A percentile compares a stretch with the other conserved stretches of the same genome.
These are phyloP conservation scores for Cytospora piceae DNA, from an alignment of 2,329 filamentous ascomycete genomes.

Conservation along the genomic window DNA sequence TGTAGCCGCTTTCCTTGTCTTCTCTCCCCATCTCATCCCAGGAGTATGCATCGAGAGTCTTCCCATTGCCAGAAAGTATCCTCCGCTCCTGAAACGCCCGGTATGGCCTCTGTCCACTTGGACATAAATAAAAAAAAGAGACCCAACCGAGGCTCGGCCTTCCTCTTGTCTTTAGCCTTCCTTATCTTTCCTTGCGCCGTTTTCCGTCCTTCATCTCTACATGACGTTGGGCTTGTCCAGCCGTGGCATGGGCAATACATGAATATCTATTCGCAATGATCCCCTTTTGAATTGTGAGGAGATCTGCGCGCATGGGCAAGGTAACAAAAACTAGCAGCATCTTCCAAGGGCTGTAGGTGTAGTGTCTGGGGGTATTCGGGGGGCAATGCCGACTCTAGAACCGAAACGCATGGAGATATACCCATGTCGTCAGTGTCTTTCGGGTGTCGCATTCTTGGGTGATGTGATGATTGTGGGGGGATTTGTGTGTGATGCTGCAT, in stretches of 20 bases:
- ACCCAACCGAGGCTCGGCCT: slow-evolving; percentile 30
- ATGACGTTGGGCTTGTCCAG: slow-evolving; percentile 30
- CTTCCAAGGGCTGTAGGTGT: slow-evolving; percentile 33
- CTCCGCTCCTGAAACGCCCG: slow-evolving; percentile 25
- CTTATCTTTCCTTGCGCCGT: slow-evolving; percentile 28
- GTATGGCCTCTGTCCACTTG: slow-evolving; percentile 30
- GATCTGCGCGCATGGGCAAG: slow-evolving; percentile 24
- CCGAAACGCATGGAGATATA: slow-evolving; percentile 37
- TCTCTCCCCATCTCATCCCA: slow-evolving; percentile 22
- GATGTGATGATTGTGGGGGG: slow-evolving; percentile 26
- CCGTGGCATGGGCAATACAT: slow-evolving; percentile 31
- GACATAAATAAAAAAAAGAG: slow-evolving; percentile 22
- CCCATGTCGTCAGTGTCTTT: slow-evolving; percentile 37
- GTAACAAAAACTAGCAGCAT: slow-evolving; percentile 31
- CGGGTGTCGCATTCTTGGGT: slow-evolving; percentile 34
- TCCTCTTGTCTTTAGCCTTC: slow-evolving; percentile 29
- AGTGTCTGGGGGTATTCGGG: slow-evolving; percentile 33
- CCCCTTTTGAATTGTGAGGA: slow-evolving; percentile 23
- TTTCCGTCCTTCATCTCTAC: slow-evolving; percentile 30
- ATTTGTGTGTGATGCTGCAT: slow-evolving; percentile 23
- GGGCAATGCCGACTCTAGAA: slow-evolving; percentile 37
- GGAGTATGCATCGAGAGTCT: slow-evolving; percentile 24
- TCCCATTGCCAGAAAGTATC: slow-evolving; percentile 28
- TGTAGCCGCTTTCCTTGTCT: slow-evolving; percentile 21
- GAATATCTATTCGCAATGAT: slow-evolving; percentile 28